A percentile compares a stretch with the other conserved stretches of the same genome.
Evolutionary conservation across 768 basidiomycete species (phyloP).

Genomic region (Pisolithus sp.): DNA sequence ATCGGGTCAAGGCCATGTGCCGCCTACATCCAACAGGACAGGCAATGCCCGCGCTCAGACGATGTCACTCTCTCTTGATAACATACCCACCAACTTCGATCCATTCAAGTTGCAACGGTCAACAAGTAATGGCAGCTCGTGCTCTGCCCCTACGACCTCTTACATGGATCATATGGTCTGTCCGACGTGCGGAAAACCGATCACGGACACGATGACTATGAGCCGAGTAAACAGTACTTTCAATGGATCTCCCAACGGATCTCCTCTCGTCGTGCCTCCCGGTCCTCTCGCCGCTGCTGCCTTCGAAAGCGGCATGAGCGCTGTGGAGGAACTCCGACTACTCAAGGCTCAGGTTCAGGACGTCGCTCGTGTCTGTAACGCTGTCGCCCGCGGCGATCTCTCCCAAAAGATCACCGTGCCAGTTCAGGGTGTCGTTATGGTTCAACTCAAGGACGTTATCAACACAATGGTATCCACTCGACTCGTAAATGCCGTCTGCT

Average conservation of each 20-base stretch:
- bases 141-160: slow-evolving; percentile 42
- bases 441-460: slow-evolving; percentile 74
- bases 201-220: slow-evolving; percentile 40
- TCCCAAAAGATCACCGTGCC: slow-evolving; percentile 76
- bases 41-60: slow-evolving; percentile 27
- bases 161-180: slow-evolving; percentile 38
- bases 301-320: slow-evolving; percentile 55
- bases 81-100: slow-evolving; percentile 36
- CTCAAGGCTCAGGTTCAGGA: slow-evolving; percentile 83
- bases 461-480: slow-evolving; percentile 48
- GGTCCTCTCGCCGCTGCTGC: slow-evolving; percentile 53
- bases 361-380: slow-evolving; percentile 75
- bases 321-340: slow-evolving; percentile 70
- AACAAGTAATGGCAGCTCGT: slow-evolving; percentile 24
- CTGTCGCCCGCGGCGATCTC: slow-evolving; percentile 69
- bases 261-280: slow-evolving; percentile 43
- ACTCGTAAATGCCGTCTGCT: not conserved
- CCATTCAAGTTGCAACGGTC: slow-evolving; percentile 27
- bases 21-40: slow-evolving; percentile 13
- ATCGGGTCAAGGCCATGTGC: slow-evolving; percentile 13
- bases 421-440: slow-evolving; percentile 75
- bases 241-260: slow-evolving; percentile 23
- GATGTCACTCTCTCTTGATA: slow-evolving; percentile 49
- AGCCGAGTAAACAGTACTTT: slow-evolving; percentile 21
- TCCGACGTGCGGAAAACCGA: slow-evolving; percentile 49